A percentile compares a stretch with the other conserved stretches of the same genome.
Evolutionary conservation across 768 basidiomycete genomes (phyloP).

Genomic region (Myochromella boudieri): DNA sequence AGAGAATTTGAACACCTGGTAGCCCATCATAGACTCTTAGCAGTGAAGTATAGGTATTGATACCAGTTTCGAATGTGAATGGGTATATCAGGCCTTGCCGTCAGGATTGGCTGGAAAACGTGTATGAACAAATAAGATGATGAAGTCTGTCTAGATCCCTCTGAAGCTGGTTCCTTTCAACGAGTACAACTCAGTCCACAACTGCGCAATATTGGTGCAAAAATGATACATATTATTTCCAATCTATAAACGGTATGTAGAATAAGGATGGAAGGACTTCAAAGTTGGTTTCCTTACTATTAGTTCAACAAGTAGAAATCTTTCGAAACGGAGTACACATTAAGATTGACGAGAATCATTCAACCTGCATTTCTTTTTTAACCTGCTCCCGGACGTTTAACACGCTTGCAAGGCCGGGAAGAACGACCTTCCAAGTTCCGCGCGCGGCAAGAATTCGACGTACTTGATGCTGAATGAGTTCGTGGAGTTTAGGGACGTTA

Average conservation of each 20-base stretch:
- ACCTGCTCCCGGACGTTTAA: slow-evolving; percentile 33
- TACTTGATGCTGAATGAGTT: slow-evolving; percentile 87
- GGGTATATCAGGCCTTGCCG: slow-evolving; percentile 36
- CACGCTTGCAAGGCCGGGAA: slow-evolving; percentile 59
- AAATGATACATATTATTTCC: slow-evolving; percentile 10
- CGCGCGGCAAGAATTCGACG: slow-evolving; percentile 58
- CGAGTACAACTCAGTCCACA: no score
- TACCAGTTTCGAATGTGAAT: slow-evolving; percentile 34
- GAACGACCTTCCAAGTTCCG: slow-evolving; percentile 64
- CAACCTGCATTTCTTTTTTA: slow-evolving; percentile 27
- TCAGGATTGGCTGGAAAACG: no score
- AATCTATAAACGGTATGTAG: background rate
- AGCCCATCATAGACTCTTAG: slow-evolving; percentile 41
- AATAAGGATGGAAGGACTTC: slow-evolving; percentile 2
- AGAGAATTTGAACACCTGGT: slow-evolving; percentile 33
- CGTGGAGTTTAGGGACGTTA: slow-evolving; percentile 96
- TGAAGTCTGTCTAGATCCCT: no score
- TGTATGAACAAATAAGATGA: no score
- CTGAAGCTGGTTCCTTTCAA: background rate
- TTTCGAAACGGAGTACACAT: no score
- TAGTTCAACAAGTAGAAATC: no score
- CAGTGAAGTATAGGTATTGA: slow-evolving; percentile 34
- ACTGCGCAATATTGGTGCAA: background rate
- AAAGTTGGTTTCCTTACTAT: no score
- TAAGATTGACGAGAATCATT: no score